Evolutionary conservation across 75 land plant species (phyloP).

Genomic region (Cryptomeria japonica): DNA sequence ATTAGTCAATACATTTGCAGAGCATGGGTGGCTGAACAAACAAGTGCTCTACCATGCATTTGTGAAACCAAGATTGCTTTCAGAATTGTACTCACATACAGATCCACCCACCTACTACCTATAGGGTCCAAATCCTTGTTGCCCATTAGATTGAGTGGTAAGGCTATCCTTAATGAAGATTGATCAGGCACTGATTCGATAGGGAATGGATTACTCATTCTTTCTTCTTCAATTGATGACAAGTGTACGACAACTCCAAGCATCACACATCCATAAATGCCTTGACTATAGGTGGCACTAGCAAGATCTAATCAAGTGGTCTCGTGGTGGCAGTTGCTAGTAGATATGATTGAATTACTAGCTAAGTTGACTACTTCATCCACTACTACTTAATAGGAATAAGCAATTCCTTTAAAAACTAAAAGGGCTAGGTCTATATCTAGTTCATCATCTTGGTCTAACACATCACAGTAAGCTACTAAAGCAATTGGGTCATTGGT

Average conservation of each 20-base stretch:
- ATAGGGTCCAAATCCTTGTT: background rate
- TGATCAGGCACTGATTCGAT: background rate
- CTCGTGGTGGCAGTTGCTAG: background rate
- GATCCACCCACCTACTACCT: background rate
- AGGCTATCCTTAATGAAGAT: background rate
- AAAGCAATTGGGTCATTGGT: too few species aligned
- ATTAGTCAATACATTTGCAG: too few species aligned
- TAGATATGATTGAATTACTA: background rate
- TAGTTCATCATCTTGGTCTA: too few species aligned
- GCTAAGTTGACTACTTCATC: too few species aligned
- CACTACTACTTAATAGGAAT: too few species aligned
- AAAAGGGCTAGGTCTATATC: too few species aligned
- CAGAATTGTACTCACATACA: background rate
- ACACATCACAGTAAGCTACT: too few species aligned
- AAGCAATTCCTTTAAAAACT: too few species aligned
- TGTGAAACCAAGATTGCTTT: background rate
- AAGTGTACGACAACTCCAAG: background rate
- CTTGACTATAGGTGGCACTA: background rate
- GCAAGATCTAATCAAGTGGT: background rate
- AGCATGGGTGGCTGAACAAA: too few species aligned
- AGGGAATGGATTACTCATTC: background rate
- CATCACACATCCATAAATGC: background rate
- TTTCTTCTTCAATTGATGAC: slow-evolving; percentile 3
- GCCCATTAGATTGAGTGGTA: background rate
- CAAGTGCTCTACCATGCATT: too few species aligned